These are phyloP conservation scores for Hypericum perforatum DNA, from an alignment of 345 rosid species.

Conservation along the genomic window DNA sequence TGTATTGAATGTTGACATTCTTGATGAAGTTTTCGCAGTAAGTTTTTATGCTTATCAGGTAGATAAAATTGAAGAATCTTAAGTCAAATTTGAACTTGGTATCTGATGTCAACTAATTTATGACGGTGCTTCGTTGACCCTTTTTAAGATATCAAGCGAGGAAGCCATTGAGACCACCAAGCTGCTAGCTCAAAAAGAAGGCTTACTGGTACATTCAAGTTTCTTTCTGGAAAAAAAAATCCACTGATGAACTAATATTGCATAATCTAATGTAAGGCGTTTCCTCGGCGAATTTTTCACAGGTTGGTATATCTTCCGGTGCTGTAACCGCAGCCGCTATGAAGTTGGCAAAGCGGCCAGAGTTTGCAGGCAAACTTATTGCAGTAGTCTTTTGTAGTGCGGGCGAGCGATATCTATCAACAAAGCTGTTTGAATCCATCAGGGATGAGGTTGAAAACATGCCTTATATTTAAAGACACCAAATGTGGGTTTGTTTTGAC, in stretches of 20 bases:
- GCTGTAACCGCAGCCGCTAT: conserved; percentile 11
- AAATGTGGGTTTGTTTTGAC: too few species aligned
- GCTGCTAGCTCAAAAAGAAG: conserved; percentile 15
- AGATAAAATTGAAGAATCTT: too few species aligned
- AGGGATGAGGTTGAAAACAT: conserved; percentile 7
- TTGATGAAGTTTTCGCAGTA: conserved; percentile 46
- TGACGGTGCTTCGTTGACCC: not conserved
- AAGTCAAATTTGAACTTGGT: too few species aligned
- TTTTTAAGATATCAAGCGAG: conserved; percentile 13
- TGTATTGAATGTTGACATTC: conserved; percentile 30
- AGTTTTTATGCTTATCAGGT: conserved; percentile 4
- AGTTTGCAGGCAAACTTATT: conserved; percentile 10
- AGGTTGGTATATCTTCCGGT: conserved; percentile 14
- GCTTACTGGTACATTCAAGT: conserved; percentile 9
- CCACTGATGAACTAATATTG: too few species aligned
- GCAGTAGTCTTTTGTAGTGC: conserved; percentile 8
- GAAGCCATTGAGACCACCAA: conserved; percentile 17
- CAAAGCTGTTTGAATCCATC: conserved; percentile 7
- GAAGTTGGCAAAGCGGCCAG: conserved; percentile 9
- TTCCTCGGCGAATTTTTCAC: not conserved
- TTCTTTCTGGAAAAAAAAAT: not conserved
- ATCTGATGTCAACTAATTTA: not conserved
- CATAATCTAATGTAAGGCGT: too few species aligned
- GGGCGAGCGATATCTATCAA: conserved; percentile 10
- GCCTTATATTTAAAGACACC: not conserved